Conservation (phyloP, 1,284 basidiomycete species). For the Pseudozyma pruni region DNA sequence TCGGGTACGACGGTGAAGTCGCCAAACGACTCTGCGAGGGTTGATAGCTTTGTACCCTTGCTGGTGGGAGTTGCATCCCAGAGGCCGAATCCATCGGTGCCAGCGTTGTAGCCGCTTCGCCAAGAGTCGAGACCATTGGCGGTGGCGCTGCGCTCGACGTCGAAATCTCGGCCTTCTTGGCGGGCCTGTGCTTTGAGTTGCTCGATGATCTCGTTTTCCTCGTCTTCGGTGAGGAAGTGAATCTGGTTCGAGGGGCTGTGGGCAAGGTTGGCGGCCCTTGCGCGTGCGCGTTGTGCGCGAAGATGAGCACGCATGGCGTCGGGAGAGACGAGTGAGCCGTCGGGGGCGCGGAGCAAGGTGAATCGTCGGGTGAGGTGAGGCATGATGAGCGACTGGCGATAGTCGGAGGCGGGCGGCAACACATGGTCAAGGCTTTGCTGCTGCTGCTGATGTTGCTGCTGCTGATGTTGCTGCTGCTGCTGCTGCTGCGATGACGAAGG, state of each 20-base stretch:
- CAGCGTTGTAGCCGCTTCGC: constrained; percentile 36
- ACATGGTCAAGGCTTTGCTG: constrained; percentile 35
- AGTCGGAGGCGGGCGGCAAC: constrained; percentile 52
- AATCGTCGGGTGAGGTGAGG: constrained; percentile 62
- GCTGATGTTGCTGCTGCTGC: neutral
- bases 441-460: neutral
- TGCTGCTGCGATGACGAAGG: neutral
- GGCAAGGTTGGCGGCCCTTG: constrained; percentile 46
- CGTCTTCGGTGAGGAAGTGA: constrained; percentile 62
- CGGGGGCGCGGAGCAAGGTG: constrained; percentile 57
- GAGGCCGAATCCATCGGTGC: constrained; percentile 57
- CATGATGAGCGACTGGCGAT: constrained; percentile 62
- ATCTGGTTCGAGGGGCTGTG: constrained; percentile 12
- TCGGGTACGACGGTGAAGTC: constrained; percentile 22
- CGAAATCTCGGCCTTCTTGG: constrained; percentile 42
- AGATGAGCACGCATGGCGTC: constrained; percentile 63
- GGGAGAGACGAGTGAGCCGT: constrained; percentile 59
- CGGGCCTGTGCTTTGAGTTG: constrained; percentile 53
- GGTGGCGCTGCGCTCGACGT: constrained; percentile 16
- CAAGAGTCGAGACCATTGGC: constrained; percentile 19
- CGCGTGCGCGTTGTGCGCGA: constrained; percentile 56
- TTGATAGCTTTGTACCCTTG: constrained; percentile 18
- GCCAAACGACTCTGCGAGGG: constrained; percentile 41
- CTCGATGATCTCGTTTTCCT: constrained; percentile 63
- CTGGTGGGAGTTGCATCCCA: constrained; percentile 30